Evolutionary conservation across 2,329 filamentous ascomycete genomes (phyloP).

Genomic region (Colletotrichum euphorbiae): DNA sequence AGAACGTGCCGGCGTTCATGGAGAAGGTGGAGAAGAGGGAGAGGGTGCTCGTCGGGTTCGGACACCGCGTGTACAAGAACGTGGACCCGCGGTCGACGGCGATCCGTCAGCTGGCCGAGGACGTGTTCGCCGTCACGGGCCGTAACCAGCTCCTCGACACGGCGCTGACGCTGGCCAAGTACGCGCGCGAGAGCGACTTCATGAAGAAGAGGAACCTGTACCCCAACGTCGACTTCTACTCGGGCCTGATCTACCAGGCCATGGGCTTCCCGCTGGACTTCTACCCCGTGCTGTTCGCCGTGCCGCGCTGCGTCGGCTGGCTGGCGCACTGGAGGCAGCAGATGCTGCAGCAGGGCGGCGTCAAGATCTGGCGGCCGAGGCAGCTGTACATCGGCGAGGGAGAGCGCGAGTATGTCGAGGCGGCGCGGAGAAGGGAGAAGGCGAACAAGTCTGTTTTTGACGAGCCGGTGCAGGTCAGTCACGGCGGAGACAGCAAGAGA

Average conservation of each 20-base stretch:
- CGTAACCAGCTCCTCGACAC: conserved; percentile 64
- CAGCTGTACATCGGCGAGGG: conserved; percentile 61
- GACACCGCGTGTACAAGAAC: conserved; percentile 66
- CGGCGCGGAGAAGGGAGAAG: conserved; percentile 49
- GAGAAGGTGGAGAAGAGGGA: conserved; percentile 62
- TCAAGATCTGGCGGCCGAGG: conserved; percentile 63
- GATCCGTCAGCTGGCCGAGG: conserved; percentile 61
- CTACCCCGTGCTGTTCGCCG: conserved; percentile 63
- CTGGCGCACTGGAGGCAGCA: conserved; percentile 64
- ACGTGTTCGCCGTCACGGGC: conserved; percentile 62
- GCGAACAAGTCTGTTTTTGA: conserved; percentile 48
- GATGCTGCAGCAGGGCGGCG: conserved; percentile 58
- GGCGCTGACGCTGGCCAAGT: conserved; percentile 58
- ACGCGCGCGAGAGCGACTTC: conserved; percentile 59
- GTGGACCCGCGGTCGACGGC: conserved; percentile 64
- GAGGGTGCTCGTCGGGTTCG: conserved; percentile 65
- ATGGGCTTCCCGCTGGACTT: conserved; percentile 66
- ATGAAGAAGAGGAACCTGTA: conserved; percentile 62
- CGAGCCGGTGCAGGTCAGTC: conserved; percentile 50
- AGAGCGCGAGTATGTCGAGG: conserved; percentile 57
- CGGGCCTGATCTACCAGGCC: conserved; percentile 63
- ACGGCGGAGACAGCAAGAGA: conserved; percentile 57
- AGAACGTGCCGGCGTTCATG: conserved; percentile 64
- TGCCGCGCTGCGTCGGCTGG: conserved; percentile 63
- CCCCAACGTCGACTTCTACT: conserved; percentile 66